Percentiles rank a stretch among this genome's conserved stretches.
Evolutionary conservation across 306 rosid species (phyloP).

Genomic region (Rosa rugosa): DNA sequence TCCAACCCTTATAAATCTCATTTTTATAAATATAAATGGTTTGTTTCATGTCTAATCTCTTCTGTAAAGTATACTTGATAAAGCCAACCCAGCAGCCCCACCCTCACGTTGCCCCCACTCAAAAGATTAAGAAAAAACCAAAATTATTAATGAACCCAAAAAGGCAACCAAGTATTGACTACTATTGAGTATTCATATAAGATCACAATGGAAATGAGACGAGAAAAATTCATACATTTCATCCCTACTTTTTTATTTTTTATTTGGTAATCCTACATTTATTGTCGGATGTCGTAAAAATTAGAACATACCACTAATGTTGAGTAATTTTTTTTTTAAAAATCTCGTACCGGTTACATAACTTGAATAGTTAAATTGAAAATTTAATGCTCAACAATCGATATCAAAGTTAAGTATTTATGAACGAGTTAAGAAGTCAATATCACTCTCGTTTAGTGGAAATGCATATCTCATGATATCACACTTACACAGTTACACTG

Average conservation of each 20-base stretch:
- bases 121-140: neutral
- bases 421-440: neutral
- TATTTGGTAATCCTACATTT: neutral
- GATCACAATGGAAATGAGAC: neutral
- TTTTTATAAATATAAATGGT: no score
- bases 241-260: neutral
- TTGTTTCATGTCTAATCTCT: neutral
- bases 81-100: neutral
- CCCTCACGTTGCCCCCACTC: slow-evolving; percentile 23
- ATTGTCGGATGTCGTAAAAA: neutral
- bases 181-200: no score
- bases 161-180: neutral
- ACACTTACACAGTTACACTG: neutral
- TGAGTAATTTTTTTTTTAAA: no score
- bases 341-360: no score
- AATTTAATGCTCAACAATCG: no score
- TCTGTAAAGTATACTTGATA: neutral
- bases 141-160: neutral
- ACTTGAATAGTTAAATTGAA: no score
- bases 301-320: neutral
- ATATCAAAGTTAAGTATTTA: neutral
- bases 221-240: neutral
- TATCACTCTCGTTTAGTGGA: neutral
- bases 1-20: no score
- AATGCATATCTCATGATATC: neutral